A percentile compares a stretch with the other conserved stretches of the same genome.
phyloP scores from a whole-genome alignment of 2,329 filamentous ascomycete genomes.

The Macroventuria anomochaeta region DNA sequence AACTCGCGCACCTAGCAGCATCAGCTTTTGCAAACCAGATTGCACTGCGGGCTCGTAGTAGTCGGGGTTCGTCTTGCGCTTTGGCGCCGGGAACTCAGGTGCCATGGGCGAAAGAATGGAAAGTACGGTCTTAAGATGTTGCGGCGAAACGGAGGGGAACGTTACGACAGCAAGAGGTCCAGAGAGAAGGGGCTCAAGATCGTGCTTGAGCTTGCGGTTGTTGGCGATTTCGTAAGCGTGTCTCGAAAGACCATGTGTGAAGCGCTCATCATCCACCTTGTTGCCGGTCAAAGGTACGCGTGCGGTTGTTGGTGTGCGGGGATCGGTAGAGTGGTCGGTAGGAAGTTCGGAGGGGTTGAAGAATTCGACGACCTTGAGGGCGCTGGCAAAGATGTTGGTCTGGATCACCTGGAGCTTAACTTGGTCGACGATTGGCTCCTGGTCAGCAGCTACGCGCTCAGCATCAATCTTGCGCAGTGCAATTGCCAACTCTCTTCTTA shows the following conservation, averaged over 20 bases:
- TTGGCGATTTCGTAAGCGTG: slow-evolving; percentile 59
- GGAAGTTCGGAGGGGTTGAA: slow-evolving; percentile 55
- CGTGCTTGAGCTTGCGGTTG: slow-evolving; percentile 61
- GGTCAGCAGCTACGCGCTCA: slow-evolving; percentile 67
- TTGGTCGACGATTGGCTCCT: slow-evolving; percentile 59
- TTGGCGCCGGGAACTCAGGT: slow-evolving; percentile 78
- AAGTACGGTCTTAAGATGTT: slow-evolving; percentile 81
- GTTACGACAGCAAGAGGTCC: slow-evolving; percentile 82
- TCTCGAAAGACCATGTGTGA: slow-evolving; percentile 66
- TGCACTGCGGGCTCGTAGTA: slow-evolving; percentile 84
- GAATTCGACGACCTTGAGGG: slow-evolving; percentile 85
- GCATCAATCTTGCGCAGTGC: slow-evolving; percentile 71
- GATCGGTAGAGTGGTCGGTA: slow-evolving; percentile 39
- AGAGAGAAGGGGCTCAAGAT: slow-evolving; percentile 76
- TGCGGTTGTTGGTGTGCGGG: slow-evolving; percentile 43
- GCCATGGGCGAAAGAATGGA: slow-evolving; percentile 74
- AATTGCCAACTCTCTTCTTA: slow-evolving; percentile 70
- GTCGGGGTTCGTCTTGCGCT: slow-evolving; percentile 74
- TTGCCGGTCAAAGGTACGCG: slow-evolving; percentile 40
- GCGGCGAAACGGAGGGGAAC: slow-evolving; percentile 82
- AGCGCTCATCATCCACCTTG: slow-evolving; percentile 57
- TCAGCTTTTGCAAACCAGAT: slow-evolving; percentile 81
- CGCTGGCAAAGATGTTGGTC: slow-evolving; percentile 86
- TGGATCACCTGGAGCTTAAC: slow-evolving; percentile 84
- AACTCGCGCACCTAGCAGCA: slow-evolving; percentile 84